phyloP scores from a whole-genome alignment of 176 grass and related monocot species.

The Carex littledalei region DNA sequence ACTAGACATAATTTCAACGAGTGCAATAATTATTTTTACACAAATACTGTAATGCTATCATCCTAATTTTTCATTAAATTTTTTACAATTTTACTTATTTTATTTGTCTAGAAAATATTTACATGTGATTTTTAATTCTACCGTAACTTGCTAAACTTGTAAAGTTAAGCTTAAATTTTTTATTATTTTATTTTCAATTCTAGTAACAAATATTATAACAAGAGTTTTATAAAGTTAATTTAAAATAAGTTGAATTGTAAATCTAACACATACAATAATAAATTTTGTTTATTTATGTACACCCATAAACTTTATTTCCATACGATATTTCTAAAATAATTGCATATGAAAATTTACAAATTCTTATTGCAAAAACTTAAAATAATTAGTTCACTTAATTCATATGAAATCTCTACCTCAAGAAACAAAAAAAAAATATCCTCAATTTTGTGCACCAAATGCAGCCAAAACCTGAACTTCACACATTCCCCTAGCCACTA shows the following conservation, averaged over 20 bases:
- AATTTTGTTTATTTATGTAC: no score
- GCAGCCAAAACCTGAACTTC: not conserved
- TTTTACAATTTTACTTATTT: not conserved
- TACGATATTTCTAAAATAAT: no score
- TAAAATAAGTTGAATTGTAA: not conserved
- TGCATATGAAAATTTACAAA: no score
- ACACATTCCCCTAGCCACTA: not conserved
- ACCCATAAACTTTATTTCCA: no score
- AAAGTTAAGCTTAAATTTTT: not conserved
- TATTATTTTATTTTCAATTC: not conserved
- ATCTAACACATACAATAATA: no score
- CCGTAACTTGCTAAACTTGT: not conserved
- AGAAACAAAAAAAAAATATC: no score
- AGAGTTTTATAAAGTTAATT: not conserved
- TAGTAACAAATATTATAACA: not conserved
- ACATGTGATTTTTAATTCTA: not conserved
- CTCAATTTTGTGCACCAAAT: not conserved
- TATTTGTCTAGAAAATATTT: not conserved
- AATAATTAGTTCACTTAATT: not conserved
- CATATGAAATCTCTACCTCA: not conserved
- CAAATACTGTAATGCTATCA: not conserved
- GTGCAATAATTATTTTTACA: not conserved
- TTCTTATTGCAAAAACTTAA: no score
- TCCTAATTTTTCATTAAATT: not conserved
- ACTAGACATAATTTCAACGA: not conserved